Percentiles rank a stretch among this genome's conserved stretches.
phyloP scores from a whole-genome alignment of 2,329 filamentous ascomycete species.

The Botryotinia narcissicola region DNA sequence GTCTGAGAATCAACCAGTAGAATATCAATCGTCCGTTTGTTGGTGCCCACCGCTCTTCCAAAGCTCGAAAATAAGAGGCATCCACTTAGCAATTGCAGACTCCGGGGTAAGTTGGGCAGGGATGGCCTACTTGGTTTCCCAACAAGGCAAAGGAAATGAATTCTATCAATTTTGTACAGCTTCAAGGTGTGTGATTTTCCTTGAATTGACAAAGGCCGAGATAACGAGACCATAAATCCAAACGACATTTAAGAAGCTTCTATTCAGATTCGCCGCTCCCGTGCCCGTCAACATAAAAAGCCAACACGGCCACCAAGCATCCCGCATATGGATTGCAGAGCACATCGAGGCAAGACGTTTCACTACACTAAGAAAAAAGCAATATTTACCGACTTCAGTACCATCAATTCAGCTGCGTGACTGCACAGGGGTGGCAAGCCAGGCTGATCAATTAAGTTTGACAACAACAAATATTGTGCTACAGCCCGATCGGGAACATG shows the following conservation, averaged over 20 bases:
- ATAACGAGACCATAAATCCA: slow-evolving; percentile 28
- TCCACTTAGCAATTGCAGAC: slow-evolving; percentile 29
- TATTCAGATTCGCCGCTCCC: slow-evolving; percentile 36
- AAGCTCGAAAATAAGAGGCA: slow-evolving; percentile 42
- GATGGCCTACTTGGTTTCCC: slow-evolving; percentile 15
- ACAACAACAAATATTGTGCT: slow-evolving; percentile 35
- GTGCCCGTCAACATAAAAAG: slow-evolving; percentile 32
- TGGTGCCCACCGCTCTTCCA: slow-evolving; percentile 49
- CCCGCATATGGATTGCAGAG: slow-evolving; percentile 31
- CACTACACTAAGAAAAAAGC: slow-evolving; percentile 31
- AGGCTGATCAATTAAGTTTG: slow-evolving; percentile 36
- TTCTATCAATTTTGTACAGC: slow-evolving; percentile 24
- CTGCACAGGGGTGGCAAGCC: slow-evolving; percentile 29
- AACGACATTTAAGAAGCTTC: slow-evolving; percentile 34
- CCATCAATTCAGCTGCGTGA: slow-evolving; percentile 32
- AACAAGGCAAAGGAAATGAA: slow-evolving; percentile 22
- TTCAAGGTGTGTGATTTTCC: slow-evolving; percentile 18
- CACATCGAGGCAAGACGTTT: slow-evolving; percentile 37
- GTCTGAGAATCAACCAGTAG: slow-evolving; percentile 47
- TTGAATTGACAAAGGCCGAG: slow-evolving; percentile 26
- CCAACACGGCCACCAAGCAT: slow-evolving; percentile 32
- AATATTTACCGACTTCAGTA: slow-evolving; percentile 31
- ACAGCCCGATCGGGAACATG: slow-evolving; percentile 35
- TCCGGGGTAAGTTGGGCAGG: slow-evolving; percentile 26
- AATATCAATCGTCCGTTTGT: slow-evolving; percentile 47